Base-by-base conservation (phyloP, 768 basidiomycete species). In the Amyloporia xantha region DNA sequence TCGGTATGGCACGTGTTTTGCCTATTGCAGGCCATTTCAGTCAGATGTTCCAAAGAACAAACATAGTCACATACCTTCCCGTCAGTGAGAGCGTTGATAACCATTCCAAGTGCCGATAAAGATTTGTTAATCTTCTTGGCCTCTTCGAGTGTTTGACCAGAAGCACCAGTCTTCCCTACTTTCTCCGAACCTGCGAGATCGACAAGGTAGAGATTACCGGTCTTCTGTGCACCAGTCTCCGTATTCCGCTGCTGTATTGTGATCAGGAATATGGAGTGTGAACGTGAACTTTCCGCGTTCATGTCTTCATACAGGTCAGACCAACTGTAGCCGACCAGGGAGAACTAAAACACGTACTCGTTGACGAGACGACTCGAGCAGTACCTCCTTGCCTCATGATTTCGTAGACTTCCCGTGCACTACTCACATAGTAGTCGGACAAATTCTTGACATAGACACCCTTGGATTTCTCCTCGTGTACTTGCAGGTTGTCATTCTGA, bases 41-140 rank as follows among this genome's bases (percentile, higher is more conserved):
- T 41, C 23, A 39, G 19, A 44, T 15, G 28, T 40, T n/a, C n/a
- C n/a, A n/a, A n/a, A n/a, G n/a, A n/a, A n/a, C n/a, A n/a, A 35
- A 50, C 30, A 35, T 41, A 41, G 28, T 10, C 20, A 11, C 25
- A 24, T 55, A 88, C 95, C 79, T 98, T 99, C 53, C 84, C 75
- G 62, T 99, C 96, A 4, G 96, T 99, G 54, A 99, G 71, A 3
- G 95, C 93, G 59, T 99, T 99, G 63, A 99, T 99, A 61, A 99
- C 96, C 93, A 98, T 98, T 30, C 96, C 96, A 54, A 99, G 78
- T 10, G 96, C 96, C 15, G 92, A 95, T 23, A 99, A 71, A 24
- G 89, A 92, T 69, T 99, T 99, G 74, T 99, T 99, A 72, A 99
- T 99, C 77, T 99, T 99, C 82, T 99, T 99, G 12, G 96, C 96